Conservation (phyloP, 306 rosid genomes). For the Cicer chorassanicum region DNA sequence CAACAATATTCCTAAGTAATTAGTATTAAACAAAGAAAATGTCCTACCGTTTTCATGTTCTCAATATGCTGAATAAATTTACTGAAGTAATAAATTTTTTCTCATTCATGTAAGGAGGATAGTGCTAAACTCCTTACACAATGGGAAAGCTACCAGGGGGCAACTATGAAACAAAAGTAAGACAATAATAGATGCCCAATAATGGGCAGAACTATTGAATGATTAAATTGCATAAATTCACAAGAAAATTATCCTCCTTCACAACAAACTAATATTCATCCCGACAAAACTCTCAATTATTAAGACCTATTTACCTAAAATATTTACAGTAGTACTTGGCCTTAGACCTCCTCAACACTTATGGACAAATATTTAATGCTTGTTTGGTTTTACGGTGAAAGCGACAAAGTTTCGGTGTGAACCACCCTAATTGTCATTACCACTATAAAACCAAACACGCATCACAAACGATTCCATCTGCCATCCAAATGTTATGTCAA, state of each 20-base stretch:
- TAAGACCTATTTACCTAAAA: no score
- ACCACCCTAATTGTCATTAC: no score
- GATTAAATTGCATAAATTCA: background rate
- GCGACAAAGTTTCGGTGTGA: no score
- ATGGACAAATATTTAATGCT: background rate
- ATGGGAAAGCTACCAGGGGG: background rate
- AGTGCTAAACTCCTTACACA: background rate
- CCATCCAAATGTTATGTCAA: background rate
- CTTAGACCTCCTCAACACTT: background rate
- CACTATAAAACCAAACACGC: no score
- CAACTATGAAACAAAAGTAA: conserved; percentile 7
- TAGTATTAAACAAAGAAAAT: background rate
- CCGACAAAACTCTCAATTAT: no score
- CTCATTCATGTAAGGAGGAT: background rate
- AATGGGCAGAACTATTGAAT: background rate
- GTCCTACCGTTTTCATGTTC: background rate
- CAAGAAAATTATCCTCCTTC: background rate
- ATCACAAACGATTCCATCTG: background rate
- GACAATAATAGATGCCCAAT: conserved; percentile 12
- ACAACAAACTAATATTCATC: background rate
- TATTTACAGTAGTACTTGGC: no score
- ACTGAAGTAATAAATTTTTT: background rate
- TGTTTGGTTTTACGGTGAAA: no score
- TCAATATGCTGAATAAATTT: background rate
- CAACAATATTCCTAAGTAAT: background rate